Evolutionary conservation across 2,329 filamentous ascomycete species (phyloP).

Genomic region (Colletotrichum siamense): DNA sequence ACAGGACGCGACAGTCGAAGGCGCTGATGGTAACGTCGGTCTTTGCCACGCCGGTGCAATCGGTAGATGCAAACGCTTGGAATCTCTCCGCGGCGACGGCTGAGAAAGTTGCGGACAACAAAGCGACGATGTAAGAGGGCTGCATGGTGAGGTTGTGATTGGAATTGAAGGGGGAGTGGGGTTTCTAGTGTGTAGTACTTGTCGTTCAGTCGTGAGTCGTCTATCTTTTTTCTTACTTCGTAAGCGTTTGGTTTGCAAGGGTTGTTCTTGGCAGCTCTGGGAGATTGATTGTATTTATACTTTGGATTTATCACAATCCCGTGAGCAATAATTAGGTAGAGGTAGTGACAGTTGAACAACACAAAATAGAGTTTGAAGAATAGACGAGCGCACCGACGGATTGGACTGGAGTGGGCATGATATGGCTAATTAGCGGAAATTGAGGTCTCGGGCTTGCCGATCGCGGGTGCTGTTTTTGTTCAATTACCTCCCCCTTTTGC

Average conservation of each 20-base stretch:
- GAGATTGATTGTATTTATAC: background rate
- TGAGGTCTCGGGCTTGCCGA: background rate
- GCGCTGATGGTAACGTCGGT: constrained; percentile 26
- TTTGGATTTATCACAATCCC: background rate
- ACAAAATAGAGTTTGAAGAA: background rate
- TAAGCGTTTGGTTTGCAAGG: background rate
- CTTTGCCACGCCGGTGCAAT: background rate
- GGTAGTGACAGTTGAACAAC: background rate
- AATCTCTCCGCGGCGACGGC: background rate
- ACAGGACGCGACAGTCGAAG: constrained; percentile 23
- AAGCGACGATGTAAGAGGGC: background rate
- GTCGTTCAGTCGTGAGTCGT: background rate
- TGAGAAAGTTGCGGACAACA: background rate
- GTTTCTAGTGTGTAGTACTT: background rate
- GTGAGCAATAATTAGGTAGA: background rate
- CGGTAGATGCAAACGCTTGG: background rate
- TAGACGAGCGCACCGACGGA: background rate
- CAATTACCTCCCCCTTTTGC: background rate
- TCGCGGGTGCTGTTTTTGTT: background rate
- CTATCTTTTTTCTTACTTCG: background rate
- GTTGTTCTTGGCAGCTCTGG: background rate
- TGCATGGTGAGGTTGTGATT: background rate
- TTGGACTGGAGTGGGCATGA: background rate
- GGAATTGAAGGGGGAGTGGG: background rate
- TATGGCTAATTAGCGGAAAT: background rate